Evolutionary conservation across 495 filamentous ascomycete species (phyloP).

Genomic region (Lasiosphaeriaceae sp.): DNA sequence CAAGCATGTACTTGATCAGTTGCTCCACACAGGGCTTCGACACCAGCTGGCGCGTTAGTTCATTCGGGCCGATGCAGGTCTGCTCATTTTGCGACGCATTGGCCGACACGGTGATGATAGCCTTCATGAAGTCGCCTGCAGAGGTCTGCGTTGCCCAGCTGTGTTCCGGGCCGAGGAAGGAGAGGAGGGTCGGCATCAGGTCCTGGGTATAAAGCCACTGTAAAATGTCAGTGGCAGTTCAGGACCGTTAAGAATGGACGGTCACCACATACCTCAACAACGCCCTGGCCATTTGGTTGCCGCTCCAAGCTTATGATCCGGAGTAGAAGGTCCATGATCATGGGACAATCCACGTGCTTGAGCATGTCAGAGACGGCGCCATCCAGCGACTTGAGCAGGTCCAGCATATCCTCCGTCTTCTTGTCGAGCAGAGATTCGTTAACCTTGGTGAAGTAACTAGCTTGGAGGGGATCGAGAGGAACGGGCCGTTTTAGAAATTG

Average conservation of each 20-base stretch:
- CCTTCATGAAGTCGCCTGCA: constrained; percentile 96
- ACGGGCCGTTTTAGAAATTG: constrained; percentile 73
- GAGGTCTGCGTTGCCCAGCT: constrained; percentile 88
- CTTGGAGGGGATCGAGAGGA: constrained; percentile 86
- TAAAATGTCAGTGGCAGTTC: constrained; percentile 18
- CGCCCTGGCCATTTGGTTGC: constrained; percentile 82
- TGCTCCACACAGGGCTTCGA: constrained; percentile 76
- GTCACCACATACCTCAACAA: constrained; percentile 73
- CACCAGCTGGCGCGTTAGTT: constrained; percentile 93
- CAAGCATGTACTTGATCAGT: constrained; percentile 85
- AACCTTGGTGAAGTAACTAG: constrained; percentile 97
- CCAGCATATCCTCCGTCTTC: constrained; percentile 95
- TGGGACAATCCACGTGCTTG: constrained; percentile 93
- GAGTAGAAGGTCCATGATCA: constrained; percentile 96
- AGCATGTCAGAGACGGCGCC: constrained; percentile 79
- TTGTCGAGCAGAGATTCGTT: constrained; percentile 95
- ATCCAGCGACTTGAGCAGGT: constrained; percentile 76
- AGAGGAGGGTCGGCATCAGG: constrained; percentile 83
- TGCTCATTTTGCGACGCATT: constrained; percentile 98
- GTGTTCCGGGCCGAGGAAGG: constrained; percentile 79
- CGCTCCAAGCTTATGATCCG: constrained; percentile 98
- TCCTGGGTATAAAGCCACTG: constrained; percentile 92
- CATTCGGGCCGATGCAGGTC: constrained; percentile 96
- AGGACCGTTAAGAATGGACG: not conserved
- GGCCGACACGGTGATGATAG: constrained; percentile 97